Base-by-base conservation (phyloP, 2,329 filamentous ascomycete species). In the Emergomyces pasteurianus region DNA sequence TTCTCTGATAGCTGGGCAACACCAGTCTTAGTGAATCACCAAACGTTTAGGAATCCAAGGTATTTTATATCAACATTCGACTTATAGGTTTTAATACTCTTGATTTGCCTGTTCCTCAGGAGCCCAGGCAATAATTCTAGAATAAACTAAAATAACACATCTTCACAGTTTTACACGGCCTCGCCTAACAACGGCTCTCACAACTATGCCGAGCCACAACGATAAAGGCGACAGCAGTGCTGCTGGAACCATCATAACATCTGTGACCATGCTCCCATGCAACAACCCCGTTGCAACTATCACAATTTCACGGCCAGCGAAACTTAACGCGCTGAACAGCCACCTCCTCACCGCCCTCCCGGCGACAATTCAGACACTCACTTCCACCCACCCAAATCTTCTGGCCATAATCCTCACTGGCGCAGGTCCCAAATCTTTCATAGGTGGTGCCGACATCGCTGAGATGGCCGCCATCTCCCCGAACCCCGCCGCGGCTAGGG, bases 351-450 rank as follows among this genome's bases (percentile, higher is more conserved):
- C 59, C 1, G 26, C 56, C 9, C 63, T 70, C 23, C 64, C 65
- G 3, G 14, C 58, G 23, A 62, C 64, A n/a, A 21, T 70, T 14
- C 42, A 58, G 49, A 42, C 58, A 14, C 40, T 69, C 12, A 59
- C 60, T 12, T 7, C 62, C n/a, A 38, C 43, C 12, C 59, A 65
- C 40, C 18, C 52, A 16, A 62, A 68, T 43, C 63, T 69, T 8
- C 60, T 68, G 10, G 64, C 62, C 26, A 54, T 69, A 10, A 50
- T 69, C 69, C 79, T 84, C 49, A 81, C 80, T 63, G 85, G 88
- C 70, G 86, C 86, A 71, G 92, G 88, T 62, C 91, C 88, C 79
- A 94, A 89, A 76, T 89, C 91, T 69, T 95, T 94, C 79, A 91
- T 89, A 76, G 88, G 87, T 69, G 92, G 89, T 62, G 90, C 90